These are phyloP conservation scores for Oenanthe javanica DNA, from an alignment of 140 eudicot species.

Conservation along the genomic window DNA sequence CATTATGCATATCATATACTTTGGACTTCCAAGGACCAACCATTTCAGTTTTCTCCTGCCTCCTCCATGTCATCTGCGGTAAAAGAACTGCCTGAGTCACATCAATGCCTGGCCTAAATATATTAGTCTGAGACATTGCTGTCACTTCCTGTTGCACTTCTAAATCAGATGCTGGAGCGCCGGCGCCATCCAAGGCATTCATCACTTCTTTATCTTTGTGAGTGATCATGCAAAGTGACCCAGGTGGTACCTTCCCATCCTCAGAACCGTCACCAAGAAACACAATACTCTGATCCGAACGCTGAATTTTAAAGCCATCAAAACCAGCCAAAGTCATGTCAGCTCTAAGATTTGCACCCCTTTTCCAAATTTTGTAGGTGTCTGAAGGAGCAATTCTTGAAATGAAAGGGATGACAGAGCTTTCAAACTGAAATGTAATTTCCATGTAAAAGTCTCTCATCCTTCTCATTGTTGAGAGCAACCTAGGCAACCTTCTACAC, in stretches of 20 bases:
- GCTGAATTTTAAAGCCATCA: conserved; percentile 87
- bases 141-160: conserved; percentile 88
- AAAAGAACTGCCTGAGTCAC: conserved; percentile 92
- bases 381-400: conserved; percentile 95
- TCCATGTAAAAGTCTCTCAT: conserved; percentile 98
- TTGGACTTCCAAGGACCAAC: conserved; percentile 88
- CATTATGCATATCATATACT: conserved; percentile 95
- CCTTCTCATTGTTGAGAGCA: conserved; percentile 72
- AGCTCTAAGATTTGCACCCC: conserved; percentile 88
- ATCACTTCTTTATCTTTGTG: conserved; percentile 87
- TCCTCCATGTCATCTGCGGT: conserved; percentile 86
- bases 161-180: conserved; percentile 75
- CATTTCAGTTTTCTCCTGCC: conserved; percentile 77
- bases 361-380: conserved; percentile 91
- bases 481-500: conserved; percentile 93
- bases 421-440: conserved; percentile 84
- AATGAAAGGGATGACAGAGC: conserved; percentile 94
- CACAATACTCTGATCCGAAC: conserved; percentile 81
- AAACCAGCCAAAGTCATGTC: conserved; percentile 99
- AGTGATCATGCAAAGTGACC: conserved; percentile 79
- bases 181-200: conserved; percentile 97
- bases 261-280: conserved; percentile 96
- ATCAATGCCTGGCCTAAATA: conserved; percentile 91
- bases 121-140: conserved; percentile 87
- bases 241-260: conserved; percentile 75